Evolutionary conservation across 2,329 filamentous ascomycete species (phyloP), one percentile per base, ranked within the genome.

Genomic region (Calycina marina): DNA sequence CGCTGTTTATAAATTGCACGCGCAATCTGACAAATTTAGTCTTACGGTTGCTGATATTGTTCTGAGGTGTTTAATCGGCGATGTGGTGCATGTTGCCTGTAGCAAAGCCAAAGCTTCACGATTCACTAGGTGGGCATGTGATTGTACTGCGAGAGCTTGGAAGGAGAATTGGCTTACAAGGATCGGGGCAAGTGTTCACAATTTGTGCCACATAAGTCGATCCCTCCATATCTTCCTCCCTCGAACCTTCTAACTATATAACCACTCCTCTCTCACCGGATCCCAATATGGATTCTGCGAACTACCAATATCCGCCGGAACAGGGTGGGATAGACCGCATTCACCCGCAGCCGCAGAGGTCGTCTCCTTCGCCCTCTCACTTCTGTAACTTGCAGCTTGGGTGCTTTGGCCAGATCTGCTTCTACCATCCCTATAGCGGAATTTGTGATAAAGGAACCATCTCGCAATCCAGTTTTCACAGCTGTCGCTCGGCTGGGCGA

Each of bases 381-480:
- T 14, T 30, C 28, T 4, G 14, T n/a, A n/a, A n/a, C n/a, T n/a
- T n/a, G n/a, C n/a, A n/a, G 25, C 15, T 39, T 43, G 10, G 14
- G 24, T 15, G 28, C 11, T 14, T 44, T n/a, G n/a, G n/a, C n/a
- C n/a, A n/a, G n/a, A 44, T 32, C 46, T 40, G 27, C 51, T 53
- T 18, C 50, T 42, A 3, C 50, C 49, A 37, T 53, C 50, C 26
- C 50, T 41, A 30, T 53, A 52, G 12, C 50, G 48, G 30, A 53
- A 53, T 32, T 53, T 53, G 28, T 53, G 50, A 31, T 53, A 53
- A 2, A 53, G 37, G 27, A 52, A 53, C 50, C 50, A 53, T 30
- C 43, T 42, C 15, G 50, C 50, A 22, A 53, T 47, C 50, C 50
- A 53, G 24, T 53, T 53, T 9, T 44, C 42, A 17, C 43, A 49